These are phyloP conservation scores for Epichloe bromicola DNA, from an alignment of 2,329 filamentous ascomycete species.

Conservation along the genomic window DNA sequence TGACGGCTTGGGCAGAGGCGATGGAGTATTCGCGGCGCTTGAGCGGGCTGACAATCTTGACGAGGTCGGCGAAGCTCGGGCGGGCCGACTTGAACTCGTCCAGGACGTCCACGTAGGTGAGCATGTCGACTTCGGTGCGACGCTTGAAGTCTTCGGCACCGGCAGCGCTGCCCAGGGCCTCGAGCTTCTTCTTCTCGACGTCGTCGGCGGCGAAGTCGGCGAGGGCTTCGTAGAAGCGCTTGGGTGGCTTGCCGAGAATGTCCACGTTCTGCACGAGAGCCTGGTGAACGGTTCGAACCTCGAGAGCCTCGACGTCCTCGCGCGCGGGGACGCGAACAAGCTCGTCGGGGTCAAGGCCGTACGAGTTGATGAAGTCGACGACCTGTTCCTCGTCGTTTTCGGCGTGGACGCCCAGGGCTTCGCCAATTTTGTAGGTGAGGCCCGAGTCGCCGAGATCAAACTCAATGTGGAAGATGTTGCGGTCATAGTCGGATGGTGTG, in stretches of 20 bases:
- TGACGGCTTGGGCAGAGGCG: slow-evolving; percentile 89
- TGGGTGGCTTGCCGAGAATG: slow-evolving; percentile 91
- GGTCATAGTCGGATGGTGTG: slow-evolving; percentile 78
- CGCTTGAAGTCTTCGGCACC: slow-evolving; percentile 86
- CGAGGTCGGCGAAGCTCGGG: slow-evolving; percentile 77
- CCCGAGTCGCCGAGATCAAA: slow-evolving; percentile 89
- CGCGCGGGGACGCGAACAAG: slow-evolving; percentile 85
- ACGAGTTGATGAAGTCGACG: slow-evolving; percentile 75
- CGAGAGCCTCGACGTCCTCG: slow-evolving; percentile 59
- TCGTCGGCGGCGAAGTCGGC: slow-evolving; percentile 76
- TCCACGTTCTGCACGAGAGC: slow-evolving; percentile 85
- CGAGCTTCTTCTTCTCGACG: slow-evolving; percentile 67
- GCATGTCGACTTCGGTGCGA: slow-evolving; percentile 77
- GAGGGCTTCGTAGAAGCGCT: slow-evolving; percentile 92
- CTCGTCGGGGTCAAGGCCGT: slow-evolving; percentile 69
- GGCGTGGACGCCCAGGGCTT: slow-evolving; percentile 90
- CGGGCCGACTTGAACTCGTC: slow-evolving; percentile 83
- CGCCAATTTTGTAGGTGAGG: slow-evolving; percentile 91
- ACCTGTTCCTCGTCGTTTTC: slow-evolving; percentile 79
- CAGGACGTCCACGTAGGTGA: slow-evolving; percentile 83
- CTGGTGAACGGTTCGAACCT: slow-evolving; percentile 89
- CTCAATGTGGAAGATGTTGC: slow-evolving; percentile 99
- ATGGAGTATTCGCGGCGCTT: slow-evolving; percentile 99
- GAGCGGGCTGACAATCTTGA: slow-evolving; percentile 75
- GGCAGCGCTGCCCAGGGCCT: slow-evolving; percentile 61